Evolutionary conservation across 371 early-diverging fungal species (phyloP).

Genomic region (Vairimorpha necatrix): DNA sequence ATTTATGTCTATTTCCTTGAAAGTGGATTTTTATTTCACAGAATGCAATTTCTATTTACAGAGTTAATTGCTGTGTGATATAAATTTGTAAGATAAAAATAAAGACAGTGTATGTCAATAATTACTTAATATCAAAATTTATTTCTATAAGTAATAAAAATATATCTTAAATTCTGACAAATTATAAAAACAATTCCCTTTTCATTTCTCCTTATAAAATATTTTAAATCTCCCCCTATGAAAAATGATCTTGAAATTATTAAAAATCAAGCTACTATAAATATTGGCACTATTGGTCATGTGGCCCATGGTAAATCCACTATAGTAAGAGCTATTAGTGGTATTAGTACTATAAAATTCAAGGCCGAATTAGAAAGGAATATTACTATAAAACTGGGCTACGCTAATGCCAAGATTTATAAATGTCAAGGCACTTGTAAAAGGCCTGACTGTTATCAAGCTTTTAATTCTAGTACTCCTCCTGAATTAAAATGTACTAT

Average conservation of each 20-base stretch:
- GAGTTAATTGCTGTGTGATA: too few relatives aligned
- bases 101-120: too few relatives aligned
- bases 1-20: neutral
- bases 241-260: slow-evolving; percentile 20
- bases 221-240: slow-evolving; percentile 18
- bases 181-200: too few relatives aligned
- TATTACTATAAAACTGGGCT: slow-evolving; percentile 99
- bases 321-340: slow-evolving; percentile 96
- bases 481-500: slow-evolving; percentile 82
- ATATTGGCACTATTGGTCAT: slow-evolving; percentile 99
- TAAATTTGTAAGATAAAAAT: too few relatives aligned
- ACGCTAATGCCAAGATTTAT: slow-evolving; percentile 95
- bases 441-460: slow-evolving; percentile 63
- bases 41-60: too few relatives aligned
- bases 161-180: too few relatives aligned
- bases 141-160: too few relatives aligned
- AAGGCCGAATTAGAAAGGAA: slow-evolving; percentile 97
- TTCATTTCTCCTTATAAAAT: too few relatives aligned
- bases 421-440: slow-evolving; percentile 55
- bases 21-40: neutral
- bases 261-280: slow-evolving; percentile 74
- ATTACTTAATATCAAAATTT: too few relatives aligned
- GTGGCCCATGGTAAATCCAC: slow-evolving; percentile 99
- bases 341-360: slow-evolving; percentile 96
- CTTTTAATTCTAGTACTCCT: slow-evolving; percentile 59